Base-by-base conservation (phyloP, 2,329 filamentous ascomycete species). In the Cladosporium halotolerans region DNA sequence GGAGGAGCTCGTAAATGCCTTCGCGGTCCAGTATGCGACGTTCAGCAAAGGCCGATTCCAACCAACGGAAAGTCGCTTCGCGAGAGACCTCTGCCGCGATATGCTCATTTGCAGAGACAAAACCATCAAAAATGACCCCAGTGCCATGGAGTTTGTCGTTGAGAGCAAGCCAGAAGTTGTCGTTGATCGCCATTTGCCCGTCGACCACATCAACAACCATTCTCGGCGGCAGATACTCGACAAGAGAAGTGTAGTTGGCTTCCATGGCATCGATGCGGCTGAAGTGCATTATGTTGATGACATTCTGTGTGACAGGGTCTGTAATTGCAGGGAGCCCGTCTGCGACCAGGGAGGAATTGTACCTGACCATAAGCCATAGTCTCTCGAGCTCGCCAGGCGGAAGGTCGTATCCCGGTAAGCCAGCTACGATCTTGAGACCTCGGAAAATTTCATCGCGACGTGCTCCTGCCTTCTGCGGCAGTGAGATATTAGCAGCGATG, bases 81-180 rank as follows among this genome's bases (percentile, higher is more conserved):
- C 34, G 31, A 8, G 47, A 38, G 19, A 42, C 38, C 9, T 38
- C 41, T 4, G 28, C 18, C 9, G 38, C 48, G 16, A 14, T 63
- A 3, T 68, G 65, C 31, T 72, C 70, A 34, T 78, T 71, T 19
- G 52, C 23, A 9, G 53, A 31, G 31, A 69, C 51, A 42, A 68
- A 67, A 5, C 57, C 47, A 16, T 66, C 52, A 62, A 63, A 68
- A 0, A 63, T 53, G 8, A 58, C 59, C 3, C 80, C 60, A 31
- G 70, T 68, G 2, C 70, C 70, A 41, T 80, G 79, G 1, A 86
- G 77, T 53, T 78, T 73, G 50, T 79, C 76, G 19, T 75, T 73
- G 8, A 89, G 66, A 0, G 84, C 85, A 53, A 80, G 73, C 79
- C 82, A 89, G 55, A 89, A 86, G 2, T 82, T 76, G 19, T 80